Evolutionary conservation across 345 rosid species (phyloP).

Genomic region (Rhodomyrtus tomentosa): DNA sequence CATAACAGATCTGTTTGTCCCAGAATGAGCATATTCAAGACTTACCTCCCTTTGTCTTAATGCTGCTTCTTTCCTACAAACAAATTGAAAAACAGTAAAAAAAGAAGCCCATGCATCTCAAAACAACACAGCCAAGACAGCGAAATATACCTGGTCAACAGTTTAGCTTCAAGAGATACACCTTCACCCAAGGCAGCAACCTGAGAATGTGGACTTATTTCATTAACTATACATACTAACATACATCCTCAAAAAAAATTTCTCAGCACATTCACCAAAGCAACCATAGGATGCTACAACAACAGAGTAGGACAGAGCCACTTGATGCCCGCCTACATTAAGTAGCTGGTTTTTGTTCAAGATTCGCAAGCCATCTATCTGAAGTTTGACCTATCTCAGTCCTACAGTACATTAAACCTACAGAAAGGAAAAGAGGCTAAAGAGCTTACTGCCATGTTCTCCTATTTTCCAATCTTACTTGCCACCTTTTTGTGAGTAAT

Average conservation of each 20-base stretch:
- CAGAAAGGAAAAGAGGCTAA: not conserved
- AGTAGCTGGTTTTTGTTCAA: not conserved
- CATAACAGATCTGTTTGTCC: not conserved
- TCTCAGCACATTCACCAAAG: not conserved
- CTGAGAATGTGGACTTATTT: slow-evolving; percentile 16
- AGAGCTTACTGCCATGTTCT: not conserved
- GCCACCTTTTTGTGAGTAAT: not conserved
- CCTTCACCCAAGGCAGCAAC: slow-evolving; percentile 98
- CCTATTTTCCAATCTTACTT: not conserved
- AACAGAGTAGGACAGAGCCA: not conserved
- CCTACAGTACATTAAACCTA: not conserved
- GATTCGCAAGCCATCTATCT: not conserved
- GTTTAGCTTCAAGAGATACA: slow-evolving; percentile 86
- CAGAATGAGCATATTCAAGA: not conserved
- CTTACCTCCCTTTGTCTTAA: slow-evolving; percentile 81
- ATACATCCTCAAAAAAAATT: not conserved
- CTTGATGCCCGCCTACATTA: not conserved
- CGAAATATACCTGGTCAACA: slow-evolving; percentile 62
- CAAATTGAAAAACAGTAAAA: not conserved
- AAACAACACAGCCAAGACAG: not conserved
- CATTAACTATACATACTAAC: not conserved
- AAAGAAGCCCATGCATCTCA: not conserved
- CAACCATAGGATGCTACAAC: not conserved
- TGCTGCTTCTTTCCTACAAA: slow-evolving; percentile 81
- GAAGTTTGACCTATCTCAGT: not conserved